These are phyloP conservation scores for Lichtheimia ramosa DNA, from an alignment of 371 early-diverging fungal genomes.

Conservation along the genomic window DNA sequence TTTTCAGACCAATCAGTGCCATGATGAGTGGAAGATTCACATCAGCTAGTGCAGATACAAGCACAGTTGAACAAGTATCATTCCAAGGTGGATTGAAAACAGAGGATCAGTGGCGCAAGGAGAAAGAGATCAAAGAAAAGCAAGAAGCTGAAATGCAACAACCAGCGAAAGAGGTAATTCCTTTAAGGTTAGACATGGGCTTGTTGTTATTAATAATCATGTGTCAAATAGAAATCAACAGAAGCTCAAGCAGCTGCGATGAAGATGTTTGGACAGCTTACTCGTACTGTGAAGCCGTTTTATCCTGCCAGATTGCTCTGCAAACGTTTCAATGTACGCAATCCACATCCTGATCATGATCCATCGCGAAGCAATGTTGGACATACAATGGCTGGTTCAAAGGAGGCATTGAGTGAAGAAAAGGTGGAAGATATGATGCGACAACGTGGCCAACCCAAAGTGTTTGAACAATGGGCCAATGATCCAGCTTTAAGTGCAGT, in stretches of 20 bases:
- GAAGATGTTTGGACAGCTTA: constrained; percentile 78
- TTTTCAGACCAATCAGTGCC: constrained; percentile 74
- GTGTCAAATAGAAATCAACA: constrained; percentile 23
- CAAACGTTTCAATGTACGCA: constrained; percentile 81
- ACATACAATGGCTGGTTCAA: constrained; percentile 37
- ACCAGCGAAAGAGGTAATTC: constrained; percentile 19
- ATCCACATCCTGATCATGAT: constrained; percentile 69
- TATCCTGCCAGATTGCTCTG: constrained; percentile 74
- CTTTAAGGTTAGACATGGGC: background rate
- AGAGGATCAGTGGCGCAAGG: constrained; percentile 43
- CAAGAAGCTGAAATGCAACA: constrained; percentile 4
- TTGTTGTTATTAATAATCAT: background rate
- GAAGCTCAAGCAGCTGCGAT: constrained; percentile 68
- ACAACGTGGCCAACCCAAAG: constrained; percentile 2
- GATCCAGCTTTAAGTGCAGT: constrained; percentile 39
- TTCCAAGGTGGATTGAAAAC: constrained; percentile 59
- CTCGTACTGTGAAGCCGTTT: constrained; percentile 63
- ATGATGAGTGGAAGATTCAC: constrained; percentile 86
- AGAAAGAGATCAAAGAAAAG: constrained; percentile 33
- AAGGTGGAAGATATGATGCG: constrained; percentile 63
- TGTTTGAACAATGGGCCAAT: constrained; percentile 10
- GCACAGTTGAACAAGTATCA: constrained; percentile 27
- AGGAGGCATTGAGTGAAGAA: constrained; percentile 55
- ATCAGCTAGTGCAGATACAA: constrained; percentile 37
- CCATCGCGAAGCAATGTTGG: constrained; percentile 23